Evolutionary conservation across 306 rosid genomes (phyloP).

Genomic region (Acacia acuminata): DNA sequence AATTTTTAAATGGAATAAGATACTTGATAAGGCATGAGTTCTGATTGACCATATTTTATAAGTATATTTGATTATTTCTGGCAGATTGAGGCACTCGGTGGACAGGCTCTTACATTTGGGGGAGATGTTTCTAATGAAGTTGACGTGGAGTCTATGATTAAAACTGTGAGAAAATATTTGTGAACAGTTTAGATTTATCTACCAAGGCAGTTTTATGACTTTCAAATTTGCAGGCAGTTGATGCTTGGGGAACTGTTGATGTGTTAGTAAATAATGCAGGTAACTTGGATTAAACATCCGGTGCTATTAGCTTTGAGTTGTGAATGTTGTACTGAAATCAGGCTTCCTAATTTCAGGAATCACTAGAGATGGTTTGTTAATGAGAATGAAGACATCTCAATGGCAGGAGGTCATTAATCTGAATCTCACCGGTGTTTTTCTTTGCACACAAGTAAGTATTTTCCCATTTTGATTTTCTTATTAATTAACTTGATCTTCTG

Average conservation of each 20-base stretch:
- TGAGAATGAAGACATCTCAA: constrained; percentile 79
- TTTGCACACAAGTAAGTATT: constrained; percentile 68
- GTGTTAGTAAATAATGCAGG: constrained; percentile 81
- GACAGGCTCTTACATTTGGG: constrained; percentile 73
- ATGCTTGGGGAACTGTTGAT: constrained; percentile 92
- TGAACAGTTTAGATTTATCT: constrained; percentile 18
- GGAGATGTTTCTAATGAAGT: constrained; percentile 86
- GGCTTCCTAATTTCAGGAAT: constrained; percentile 54
- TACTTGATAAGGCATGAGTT: too few species aligned
- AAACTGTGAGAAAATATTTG: constrained; percentile 52
- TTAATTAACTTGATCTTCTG: constrained; percentile 4
- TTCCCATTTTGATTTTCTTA: constrained; percentile 1
- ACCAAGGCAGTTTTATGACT: constrained; percentile 29
- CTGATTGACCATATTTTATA: neutral
- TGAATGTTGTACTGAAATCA: neutral
- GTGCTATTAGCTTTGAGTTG: neutral
- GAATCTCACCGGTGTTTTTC: constrained; percentile 84
- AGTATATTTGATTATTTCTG: constrained; percentile 3
- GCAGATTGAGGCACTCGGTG: constrained; percentile 75
- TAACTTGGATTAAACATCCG: constrained; percentile 23
- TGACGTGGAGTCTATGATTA: constrained; percentile 76
- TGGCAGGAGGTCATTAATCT: constrained; percentile 89
- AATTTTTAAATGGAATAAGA: too few species aligned
- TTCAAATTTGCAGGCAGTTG: constrained; percentile 59
- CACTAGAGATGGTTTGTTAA: constrained; percentile 74